Evolutionary conservation across 2,329 filamentous ascomycete species (phyloP).

Genomic region (Trichoderma simmonsii): DNA sequence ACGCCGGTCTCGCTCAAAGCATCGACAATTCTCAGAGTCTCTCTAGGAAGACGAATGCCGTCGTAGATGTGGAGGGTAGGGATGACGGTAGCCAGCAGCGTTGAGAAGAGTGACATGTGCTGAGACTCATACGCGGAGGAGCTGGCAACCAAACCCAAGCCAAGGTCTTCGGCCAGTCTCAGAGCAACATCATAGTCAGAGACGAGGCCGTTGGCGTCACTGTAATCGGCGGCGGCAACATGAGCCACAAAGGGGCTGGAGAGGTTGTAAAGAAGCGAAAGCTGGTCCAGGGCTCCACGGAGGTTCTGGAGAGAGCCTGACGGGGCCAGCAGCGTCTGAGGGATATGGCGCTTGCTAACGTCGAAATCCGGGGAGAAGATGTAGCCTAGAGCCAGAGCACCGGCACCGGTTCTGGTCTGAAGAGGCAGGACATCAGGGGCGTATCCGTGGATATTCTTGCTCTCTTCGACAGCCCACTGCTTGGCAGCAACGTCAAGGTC

Average conservation of each 20-base stretch:
- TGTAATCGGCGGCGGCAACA: slow-evolving; percentile 86
- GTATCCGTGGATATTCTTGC: slow-evolving; percentile 80
- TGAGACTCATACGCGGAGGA: slow-evolving; percentile 86
- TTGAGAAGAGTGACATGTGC: slow-evolving; percentile 91
- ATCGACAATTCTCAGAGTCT: slow-evolving; percentile 79
- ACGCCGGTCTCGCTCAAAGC: slow-evolving; percentile 71
- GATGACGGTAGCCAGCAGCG: slow-evolving; percentile 70
- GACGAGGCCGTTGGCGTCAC: slow-evolving; percentile 65
- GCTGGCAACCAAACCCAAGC: slow-evolving; percentile 80
- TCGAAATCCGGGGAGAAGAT: slow-evolving; percentile 98
- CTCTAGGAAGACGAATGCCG: slow-evolving; percentile 75
- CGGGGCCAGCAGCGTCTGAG: slow-evolving; percentile 85
- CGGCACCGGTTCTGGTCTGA: slow-evolving; percentile 85
- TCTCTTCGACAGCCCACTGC: slow-evolving; percentile 66
- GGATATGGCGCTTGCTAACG: slow-evolving; percentile 82
- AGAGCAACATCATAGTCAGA: slow-evolving; percentile 83
- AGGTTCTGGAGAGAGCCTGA: slow-evolving; percentile 78
- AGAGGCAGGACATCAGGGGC: slow-evolving; percentile 73
- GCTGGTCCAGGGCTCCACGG: slow-evolving; percentile 81
- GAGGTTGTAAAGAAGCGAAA: slow-evolving; percentile 85
- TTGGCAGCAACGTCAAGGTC: slow-evolving; percentile 82
- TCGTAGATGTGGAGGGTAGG: slow-evolving; percentile 90
- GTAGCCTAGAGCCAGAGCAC: slow-evolving; percentile 88
- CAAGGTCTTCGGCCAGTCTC: slow-evolving; percentile 81
- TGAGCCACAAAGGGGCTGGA: slow-evolving; percentile 92